A percentile compares a stretch with the other conserved stretches of the same genome.
Conservation (phyloP, 192 early-diverging fungal genomes). For the Phlyctochytrium bullatum region DNA sequence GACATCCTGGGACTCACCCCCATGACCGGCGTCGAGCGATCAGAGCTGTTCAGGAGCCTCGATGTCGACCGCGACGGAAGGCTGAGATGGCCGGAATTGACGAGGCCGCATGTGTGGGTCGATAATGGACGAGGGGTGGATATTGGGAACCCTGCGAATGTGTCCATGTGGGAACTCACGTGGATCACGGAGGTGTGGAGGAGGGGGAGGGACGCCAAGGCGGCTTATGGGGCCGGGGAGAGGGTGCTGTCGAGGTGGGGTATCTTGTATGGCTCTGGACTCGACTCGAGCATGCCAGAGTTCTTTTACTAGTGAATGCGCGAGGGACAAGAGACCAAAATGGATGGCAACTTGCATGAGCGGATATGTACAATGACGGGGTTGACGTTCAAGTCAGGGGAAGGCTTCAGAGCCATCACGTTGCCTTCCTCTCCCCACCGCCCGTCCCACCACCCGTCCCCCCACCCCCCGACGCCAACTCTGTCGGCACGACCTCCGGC, state of each 20-base stretch:
- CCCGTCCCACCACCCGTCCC: too few species aligned
- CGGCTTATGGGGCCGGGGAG: background rate
- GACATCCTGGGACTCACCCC: background rate
- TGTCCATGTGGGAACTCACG: constrained; percentile 1
- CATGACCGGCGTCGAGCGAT: background rate
- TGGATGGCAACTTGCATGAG: too few species aligned
- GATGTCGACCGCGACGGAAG: background rate
- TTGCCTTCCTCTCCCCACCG: too few species aligned
- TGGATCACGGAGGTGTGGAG: constrained; percentile 4
- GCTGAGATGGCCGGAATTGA: constrained; percentile 2
- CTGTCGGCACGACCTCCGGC: too few species aligned
- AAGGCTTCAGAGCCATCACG: too few species aligned
- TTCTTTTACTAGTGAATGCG: background rate
- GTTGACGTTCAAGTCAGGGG: too few species aligned
- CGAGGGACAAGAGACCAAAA: too few species aligned
- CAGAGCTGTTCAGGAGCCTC: background rate
- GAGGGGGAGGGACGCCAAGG: constrained; percentile 4
- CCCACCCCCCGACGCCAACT: too few species aligned
- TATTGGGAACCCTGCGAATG: constrained; percentile 3
- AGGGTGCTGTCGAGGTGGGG: background rate
- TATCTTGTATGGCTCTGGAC: background rate
- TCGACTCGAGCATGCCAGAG: background rate
- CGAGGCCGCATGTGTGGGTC: background rate
- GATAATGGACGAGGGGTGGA: background rate
- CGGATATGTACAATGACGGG: too few species aligned